Evolutionary conservation across 2,329 filamentous ascomycete species (phyloP).

Genomic region (Camillea tinctor): DNA sequence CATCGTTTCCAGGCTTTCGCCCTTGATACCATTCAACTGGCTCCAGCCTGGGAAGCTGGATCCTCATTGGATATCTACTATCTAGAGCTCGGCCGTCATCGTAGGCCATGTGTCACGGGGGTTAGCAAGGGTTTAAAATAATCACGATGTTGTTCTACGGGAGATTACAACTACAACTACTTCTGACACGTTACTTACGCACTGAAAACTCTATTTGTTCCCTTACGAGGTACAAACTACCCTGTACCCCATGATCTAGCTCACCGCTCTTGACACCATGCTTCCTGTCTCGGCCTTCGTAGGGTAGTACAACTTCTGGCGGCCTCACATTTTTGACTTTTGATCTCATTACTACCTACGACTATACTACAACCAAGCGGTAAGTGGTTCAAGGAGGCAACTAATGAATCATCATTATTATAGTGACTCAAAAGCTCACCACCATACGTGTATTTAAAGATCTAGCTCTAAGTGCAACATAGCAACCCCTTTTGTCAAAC

Average conservation of each 20-base stretch:
- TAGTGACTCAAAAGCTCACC: neutral
- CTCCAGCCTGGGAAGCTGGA: constrained; percentile 61
- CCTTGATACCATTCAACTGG: constrained; percentile 73
- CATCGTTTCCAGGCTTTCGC: constrained; percentile 48
- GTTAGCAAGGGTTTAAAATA: too few relatives aligned
- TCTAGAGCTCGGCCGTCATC: constrained; percentile 69
- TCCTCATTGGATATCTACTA: constrained; percentile 66
- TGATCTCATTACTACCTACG: constrained; percentile 22
- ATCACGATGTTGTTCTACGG: too few relatives aligned
- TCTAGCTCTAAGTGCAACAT: neutral
- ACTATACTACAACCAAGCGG: too few relatives aligned
- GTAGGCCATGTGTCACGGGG: constrained; percentile 60
- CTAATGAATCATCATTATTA: constrained; percentile 4
- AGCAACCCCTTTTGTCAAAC: neutral
- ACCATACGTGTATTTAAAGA: neutral
- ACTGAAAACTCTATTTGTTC: too few relatives aligned
- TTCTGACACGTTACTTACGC: too few relatives aligned
- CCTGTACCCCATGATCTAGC: too few relatives aligned
- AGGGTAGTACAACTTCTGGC: neutral
- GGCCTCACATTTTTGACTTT: neutral
- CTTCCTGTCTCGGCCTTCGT: too few relatives aligned
- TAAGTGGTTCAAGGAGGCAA: neutral
- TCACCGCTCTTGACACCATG: too few relatives aligned
- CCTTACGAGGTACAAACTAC: too few relatives aligned
- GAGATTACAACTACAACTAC: too few relatives aligned